These are phyloP conservation scores for Carex cristatella DNA, from an alignment of 176 grass and related monocot species.

Conservation along the genomic window DNA sequence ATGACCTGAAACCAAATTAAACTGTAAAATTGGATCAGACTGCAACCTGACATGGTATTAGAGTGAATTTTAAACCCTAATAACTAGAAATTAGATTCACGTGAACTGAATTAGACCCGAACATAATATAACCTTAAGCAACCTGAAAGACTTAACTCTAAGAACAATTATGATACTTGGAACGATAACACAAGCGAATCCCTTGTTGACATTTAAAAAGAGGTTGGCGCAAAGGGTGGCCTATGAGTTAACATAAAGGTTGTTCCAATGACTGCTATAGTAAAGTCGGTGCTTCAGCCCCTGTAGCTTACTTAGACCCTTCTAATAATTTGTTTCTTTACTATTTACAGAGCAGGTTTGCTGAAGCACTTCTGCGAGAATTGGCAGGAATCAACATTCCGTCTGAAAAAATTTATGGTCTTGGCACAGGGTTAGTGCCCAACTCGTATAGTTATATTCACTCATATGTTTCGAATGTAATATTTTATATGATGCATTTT, in stretches of 20 bases:
- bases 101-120: not conserved
- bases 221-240: not conserved
- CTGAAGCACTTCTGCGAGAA: conserved; percentile 74
- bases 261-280: not conserved
- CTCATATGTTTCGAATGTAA: not conserved
- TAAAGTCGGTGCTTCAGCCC: not conserved
- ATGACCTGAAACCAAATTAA: not conserved
- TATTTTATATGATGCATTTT: not conserved
- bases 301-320: not conserved
- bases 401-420: conserved; percentile 80
- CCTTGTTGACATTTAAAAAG: not conserved
- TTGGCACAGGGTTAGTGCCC: conserved; percentile 70
- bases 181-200: not conserved
- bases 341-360: conserved; percentile 65
- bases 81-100: not conserved
- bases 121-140: not conserved
- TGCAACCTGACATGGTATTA: not conserved
- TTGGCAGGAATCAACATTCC: conserved; percentile 68
- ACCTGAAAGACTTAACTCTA: not conserved
- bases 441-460: conserved; percentile 6
- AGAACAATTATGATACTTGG: not conserved
- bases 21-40: not conserved
- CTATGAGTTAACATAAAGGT: not conserved
- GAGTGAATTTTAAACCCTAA: not conserved
- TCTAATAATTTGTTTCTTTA: not conserved